Conservation (phyloP, 345 rosid genomes). For the Jatropha curcas region DNA sequence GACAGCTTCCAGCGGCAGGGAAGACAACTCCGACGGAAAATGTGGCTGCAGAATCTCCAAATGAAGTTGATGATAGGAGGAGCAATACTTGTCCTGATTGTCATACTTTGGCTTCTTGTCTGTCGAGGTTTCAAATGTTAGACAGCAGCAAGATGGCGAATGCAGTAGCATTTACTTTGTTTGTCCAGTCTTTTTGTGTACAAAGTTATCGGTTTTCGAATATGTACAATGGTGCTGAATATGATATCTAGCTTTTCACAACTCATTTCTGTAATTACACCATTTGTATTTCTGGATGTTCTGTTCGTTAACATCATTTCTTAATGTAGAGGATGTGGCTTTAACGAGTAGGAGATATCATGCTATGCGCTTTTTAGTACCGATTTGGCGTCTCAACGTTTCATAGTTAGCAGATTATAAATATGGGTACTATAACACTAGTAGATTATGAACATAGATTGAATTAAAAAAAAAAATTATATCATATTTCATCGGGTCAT, state of each 20-base stretch:
- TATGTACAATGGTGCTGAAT: background rate
- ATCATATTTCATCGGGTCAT: too few species aligned
- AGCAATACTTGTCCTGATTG: slow-evolving; percentile 46
- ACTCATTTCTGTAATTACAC: slow-evolving; percentile 4
- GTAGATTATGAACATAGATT: too few species aligned
- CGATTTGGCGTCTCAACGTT: too few species aligned
- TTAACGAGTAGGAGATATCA: background rate
- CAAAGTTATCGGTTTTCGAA: background rate
- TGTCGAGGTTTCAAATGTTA: slow-evolving; percentile 80
- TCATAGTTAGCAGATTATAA: too few species aligned
- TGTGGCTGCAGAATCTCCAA: slow-evolving; percentile 92
- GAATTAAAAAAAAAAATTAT: too few species aligned
- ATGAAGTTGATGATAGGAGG: slow-evolving; percentile 87
- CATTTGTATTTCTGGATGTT: background rate
- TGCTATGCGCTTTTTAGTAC: too few species aligned
- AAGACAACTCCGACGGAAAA: slow-evolving; percentile 84
- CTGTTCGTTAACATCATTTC: background rate
- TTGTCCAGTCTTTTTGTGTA: background rate
- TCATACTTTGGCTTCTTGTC: slow-evolving; percentile 68
- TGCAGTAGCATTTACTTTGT: background rate
- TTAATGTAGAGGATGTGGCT: background rate
- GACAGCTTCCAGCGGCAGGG: slow-evolving; percentile 99
- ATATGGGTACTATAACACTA: too few species aligned
- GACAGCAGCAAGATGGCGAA: background rate
- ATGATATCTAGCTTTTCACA: background rate